Evolutionary conservation across 225 moss, liverwort and hornwort species (phyloP).

Genomic region (Climacium dendroides): DNA sequence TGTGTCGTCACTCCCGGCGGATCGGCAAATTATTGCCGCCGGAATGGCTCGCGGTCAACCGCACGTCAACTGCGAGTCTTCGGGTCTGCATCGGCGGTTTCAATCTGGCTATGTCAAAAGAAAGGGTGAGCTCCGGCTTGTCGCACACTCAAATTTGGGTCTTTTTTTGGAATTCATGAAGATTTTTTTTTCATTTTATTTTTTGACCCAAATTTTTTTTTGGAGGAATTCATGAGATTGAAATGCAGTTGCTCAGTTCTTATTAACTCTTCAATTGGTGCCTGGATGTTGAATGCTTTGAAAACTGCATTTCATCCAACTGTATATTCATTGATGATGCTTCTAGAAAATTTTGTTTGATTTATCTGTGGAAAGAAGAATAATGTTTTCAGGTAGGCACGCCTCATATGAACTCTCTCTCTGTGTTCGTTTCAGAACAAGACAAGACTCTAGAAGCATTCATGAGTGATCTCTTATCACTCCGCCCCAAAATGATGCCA

Average conservation of each 20-base stretch:
- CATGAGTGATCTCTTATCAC: not conserved
- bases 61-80: not conserved
- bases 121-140: not conserved
- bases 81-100: not conserved
- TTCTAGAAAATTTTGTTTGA: not conserved
- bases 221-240: not conserved
- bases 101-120: not conserved
- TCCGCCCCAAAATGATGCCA: accelerated
- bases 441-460: not conserved
- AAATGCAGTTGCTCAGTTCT: not conserved
- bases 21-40: not conserved
- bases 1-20: not conserved
- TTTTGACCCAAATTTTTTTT: too few relatives aligned
- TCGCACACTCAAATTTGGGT: not conserved
- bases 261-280: not conserved
- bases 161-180: not conserved
- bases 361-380: not conserved
- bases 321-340: not conserved
- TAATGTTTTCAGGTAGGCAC: not conserved
- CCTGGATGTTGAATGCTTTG: not conserved
- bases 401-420: not conserved
- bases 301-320: not conserved
- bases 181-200: too few relatives aligned
- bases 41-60: not conserved
- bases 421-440: not conserved